Evolutionary conservation across 2,329 filamentous ascomycete genomes (phyloP).

Genomic region (Fusarium caatingaense): DNA sequence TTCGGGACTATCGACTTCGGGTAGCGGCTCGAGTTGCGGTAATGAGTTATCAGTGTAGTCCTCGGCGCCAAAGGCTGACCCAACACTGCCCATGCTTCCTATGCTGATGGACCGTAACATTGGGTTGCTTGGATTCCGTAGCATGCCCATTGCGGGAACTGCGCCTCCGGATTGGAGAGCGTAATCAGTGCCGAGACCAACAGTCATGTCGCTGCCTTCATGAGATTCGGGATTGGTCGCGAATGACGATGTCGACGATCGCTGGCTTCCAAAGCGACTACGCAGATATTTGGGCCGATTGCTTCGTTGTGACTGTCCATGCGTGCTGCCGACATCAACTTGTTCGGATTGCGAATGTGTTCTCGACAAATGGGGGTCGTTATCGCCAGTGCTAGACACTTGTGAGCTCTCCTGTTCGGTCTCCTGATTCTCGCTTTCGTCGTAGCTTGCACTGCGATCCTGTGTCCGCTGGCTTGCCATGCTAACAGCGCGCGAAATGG

Average conservation of each 20-base stretch:
- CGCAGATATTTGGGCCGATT: slow-evolving; percentile 68
- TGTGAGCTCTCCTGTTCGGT: slow-evolving; percentile 48
- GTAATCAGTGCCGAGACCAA: slow-evolving; percentile 77
- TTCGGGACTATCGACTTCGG: slow-evolving; percentile 60
- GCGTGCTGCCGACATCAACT: slow-evolving; percentile 60
- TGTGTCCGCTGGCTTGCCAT: slow-evolving; percentile 52
- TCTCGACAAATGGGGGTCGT: slow-evolving; percentile 47
- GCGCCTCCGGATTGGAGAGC: slow-evolving; percentile 86
- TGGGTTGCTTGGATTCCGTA: slow-evolving; percentile 63
- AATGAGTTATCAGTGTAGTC: slow-evolving; percentile 61
- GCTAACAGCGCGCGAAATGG: slow-evolving; percentile 64
- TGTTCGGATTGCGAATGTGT: slow-evolving; percentile 49
- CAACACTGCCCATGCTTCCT: slow-evolving; percentile 91
- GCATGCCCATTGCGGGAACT: slow-evolving; percentile 65
- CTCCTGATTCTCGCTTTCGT: slow-evolving; percentile 43
- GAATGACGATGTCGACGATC: slow-evolving; percentile 71
- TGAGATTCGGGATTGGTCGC: slow-evolving; percentile 64
- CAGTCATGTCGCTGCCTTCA: slow-evolving; percentile 78
- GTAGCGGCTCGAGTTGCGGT: slow-evolving; percentile 61
- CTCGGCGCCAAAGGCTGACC: slow-evolving; percentile 72
- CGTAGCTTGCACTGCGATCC: slow-evolving; percentile 42
- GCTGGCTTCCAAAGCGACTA: slow-evolving; percentile 67
- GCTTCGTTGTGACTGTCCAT: slow-evolving; percentile 59
- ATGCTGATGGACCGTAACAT: slow-evolving; percentile 85
- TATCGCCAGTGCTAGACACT: slow-evolving; percentile 46